A percentile compares a stretch with the other conserved stretches of the same genome.
Evolutionary conservation across 768 basidiomycete genomes (phyloP).

Genomic region (Leccinum truebloodii): DNA sequence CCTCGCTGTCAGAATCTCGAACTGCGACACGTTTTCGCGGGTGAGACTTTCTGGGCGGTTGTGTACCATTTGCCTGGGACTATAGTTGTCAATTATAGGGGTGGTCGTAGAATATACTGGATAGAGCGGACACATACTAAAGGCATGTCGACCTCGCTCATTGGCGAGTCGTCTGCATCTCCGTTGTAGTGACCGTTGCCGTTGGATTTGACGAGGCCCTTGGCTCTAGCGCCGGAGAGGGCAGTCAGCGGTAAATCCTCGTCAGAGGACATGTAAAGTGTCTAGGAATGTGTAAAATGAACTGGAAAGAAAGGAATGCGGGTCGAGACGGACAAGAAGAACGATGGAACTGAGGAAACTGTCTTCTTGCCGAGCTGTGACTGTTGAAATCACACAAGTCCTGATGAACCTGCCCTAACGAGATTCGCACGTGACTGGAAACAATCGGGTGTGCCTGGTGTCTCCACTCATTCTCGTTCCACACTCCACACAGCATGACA

Average conservation of each 20-base stretch:
- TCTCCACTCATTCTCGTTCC: conserved; percentile 9
- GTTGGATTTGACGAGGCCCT: conserved; percentile 46
- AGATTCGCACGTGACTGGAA: conserved; percentile 27
- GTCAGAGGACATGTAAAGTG: conserved; percentile 53
- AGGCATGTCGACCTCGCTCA: conserved; percentile 75
- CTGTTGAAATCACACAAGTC: conserved; percentile 43
- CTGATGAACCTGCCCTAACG: conserved; percentile 59
- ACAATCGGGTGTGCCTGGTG: neutral
- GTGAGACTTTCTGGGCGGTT: conserved; percentile 34
- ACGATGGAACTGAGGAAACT: conserved; percentile 25
- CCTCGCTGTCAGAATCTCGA: conserved; percentile 59
- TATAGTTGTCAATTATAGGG: conserved; percentile 32
- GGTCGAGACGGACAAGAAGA: conserved; percentile 23
- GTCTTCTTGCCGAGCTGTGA: conserved; percentile 22
- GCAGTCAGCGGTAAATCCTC: conserved; percentile 54
- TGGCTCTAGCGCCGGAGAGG: conserved; percentile 42
- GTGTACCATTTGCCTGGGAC: conserved; percentile 59
- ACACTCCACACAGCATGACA: conserved; percentile 45
- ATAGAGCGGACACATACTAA: conserved; percentile 48
- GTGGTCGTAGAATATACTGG: conserved; percentile 6
- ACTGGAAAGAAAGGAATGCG: conserved; percentile 26
- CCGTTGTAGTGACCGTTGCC: conserved; percentile 41
- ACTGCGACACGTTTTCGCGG: conserved; percentile 56
- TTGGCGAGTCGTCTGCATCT: conserved; percentile 43
- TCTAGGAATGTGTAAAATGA: conserved; percentile 18